Conservation (phyloP, 164 flowering plant genomes). For the Sextonia rubra region DNA sequence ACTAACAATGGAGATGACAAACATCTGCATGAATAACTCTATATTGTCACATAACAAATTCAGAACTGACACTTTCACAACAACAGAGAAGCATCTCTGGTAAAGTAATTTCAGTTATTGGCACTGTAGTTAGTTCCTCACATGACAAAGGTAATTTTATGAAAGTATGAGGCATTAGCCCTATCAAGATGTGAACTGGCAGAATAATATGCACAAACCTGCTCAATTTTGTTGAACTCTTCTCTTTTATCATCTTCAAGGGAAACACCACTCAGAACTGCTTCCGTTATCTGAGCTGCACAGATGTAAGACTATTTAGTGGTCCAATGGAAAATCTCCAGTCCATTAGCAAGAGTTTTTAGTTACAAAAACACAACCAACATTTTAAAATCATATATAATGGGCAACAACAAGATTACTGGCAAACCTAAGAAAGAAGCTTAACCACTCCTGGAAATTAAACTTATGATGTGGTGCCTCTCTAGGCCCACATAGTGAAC, state of each 20-base stretch:
- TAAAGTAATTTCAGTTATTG: too few relatives aligned
- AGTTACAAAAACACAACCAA: background rate
- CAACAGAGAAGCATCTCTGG: background rate
- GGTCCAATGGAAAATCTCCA: background rate
- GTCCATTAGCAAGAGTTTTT: background rate
- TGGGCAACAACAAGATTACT: background rate
- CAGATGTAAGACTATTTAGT: background rate
- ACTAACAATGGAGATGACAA: background rate
- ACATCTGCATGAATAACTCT: background rate
- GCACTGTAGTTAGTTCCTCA: too few relatives aligned
- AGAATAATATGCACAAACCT: slow-evolving; percentile 31
- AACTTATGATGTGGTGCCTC: too few relatives aligned
- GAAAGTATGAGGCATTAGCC: background rate
- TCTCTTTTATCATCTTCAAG: slow-evolving; percentile 87
- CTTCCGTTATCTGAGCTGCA: slow-evolving; percentile 90
- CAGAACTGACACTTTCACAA: background rate
- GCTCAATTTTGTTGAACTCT: slow-evolving; percentile 77
- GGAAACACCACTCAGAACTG: slow-evolving; percentile 83
- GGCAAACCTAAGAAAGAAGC: background rate
- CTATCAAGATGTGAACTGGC: too few relatives aligned
- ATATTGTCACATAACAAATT: background rate
- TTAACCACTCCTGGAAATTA: background rate
- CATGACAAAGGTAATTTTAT: background rate
- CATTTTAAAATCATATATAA: background rate
- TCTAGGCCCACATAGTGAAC: too few relatives aligned